phyloP scores from a whole-genome alignment of 768 basidiomycete species.

The Boletus rex-veris region DNA sequence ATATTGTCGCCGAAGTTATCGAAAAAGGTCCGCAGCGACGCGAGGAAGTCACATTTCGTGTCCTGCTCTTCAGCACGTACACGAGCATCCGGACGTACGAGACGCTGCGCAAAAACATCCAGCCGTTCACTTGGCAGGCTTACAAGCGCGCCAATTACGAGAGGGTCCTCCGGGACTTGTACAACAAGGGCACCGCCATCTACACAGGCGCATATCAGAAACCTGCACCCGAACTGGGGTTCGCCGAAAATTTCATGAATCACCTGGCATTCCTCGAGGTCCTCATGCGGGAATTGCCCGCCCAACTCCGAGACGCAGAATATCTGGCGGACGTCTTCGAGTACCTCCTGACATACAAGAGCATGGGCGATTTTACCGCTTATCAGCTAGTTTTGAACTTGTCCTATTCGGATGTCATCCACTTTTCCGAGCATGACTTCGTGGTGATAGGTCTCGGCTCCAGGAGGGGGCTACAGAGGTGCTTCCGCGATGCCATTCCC shows the following conservation, averaged over 20 bases:
- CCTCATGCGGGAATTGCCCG: slow-evolving; percentile 57
- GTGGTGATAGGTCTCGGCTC: slow-evolving; percentile 69
- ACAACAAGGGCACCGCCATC: slow-evolving; percentile 39
- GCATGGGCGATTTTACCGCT: slow-evolving; percentile 72
- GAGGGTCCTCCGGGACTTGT: slow-evolving; percentile 45
- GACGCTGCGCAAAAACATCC: slow-evolving; percentile 47
- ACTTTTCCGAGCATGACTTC: slow-evolving; percentile 67
- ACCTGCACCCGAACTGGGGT: slow-evolving; percentile 58
- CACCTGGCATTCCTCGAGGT: slow-evolving; percentile 60
- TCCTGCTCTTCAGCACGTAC: slow-evolving; percentile 68
- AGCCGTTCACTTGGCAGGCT: slow-evolving; percentile 56
- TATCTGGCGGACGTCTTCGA: slow-evolving; percentile 65
- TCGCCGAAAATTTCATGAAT: slow-evolving; percentile 47
- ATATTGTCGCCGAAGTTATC: slow-evolving; percentile 64
- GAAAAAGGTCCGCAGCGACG: slow-evolving; percentile 59
- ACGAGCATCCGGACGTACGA: slow-evolving; percentile 74
- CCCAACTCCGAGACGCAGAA: slow-evolving; percentile 44
- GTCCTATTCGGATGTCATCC: slow-evolving; percentile 53
- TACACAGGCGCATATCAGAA: slow-evolving; percentile 73
- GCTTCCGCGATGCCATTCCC: slow-evolving; percentile 51
- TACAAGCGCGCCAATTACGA: slow-evolving; percentile 55
- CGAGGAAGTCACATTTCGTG: slow-evolving; percentile 66
- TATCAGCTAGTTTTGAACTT: slow-evolving; percentile 65
- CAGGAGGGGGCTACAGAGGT: slow-evolving; percentile 59
- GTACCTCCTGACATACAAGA: slow-evolving; percentile 54